Evolutionary conservation across 306 rosid genomes (phyloP).

Genomic region (Senna tora): DNA sequence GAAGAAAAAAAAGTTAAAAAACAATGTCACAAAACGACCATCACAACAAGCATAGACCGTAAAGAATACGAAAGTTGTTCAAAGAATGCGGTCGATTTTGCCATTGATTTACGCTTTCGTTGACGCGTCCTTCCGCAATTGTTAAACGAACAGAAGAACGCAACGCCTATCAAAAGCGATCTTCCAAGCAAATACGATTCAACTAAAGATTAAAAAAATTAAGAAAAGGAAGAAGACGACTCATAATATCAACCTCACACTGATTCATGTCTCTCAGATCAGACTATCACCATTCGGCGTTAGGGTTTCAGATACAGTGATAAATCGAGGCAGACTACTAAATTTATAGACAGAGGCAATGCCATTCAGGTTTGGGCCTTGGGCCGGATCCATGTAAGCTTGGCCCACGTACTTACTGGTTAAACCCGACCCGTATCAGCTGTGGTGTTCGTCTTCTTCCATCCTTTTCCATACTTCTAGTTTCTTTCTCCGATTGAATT

Average conservation of each 20-base stretch:
- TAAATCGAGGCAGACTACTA: background rate
- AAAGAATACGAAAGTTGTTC: constrained; percentile 35
- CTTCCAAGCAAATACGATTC: rapidly evolving
- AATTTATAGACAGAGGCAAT: background rate
- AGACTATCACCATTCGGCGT: background rate
- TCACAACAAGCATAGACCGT: constrained; percentile 40
- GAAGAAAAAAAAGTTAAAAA: background rate
- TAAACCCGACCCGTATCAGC: background rate
- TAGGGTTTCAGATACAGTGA: constrained; percentile 20
- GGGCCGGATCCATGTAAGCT: background rate
- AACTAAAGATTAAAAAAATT: too few species aligned
- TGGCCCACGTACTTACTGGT: background rate
- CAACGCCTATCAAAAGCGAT: constrained; percentile 92
- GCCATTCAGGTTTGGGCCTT: background rate
- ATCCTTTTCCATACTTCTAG: background rate
- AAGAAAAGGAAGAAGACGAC: background rate
- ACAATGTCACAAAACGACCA: constrained; percentile 52
- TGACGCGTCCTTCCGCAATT: constrained; percentile 76
- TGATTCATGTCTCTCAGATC: background rate
- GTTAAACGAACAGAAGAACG: constrained; percentile 56
- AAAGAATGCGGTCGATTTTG: constrained; percentile 35
- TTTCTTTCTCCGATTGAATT: background rate
- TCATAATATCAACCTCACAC: background rate
- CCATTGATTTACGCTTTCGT: constrained; percentile 71
- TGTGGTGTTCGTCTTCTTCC: background rate